These are phyloP conservation scores for Geranomyces michiganensis DNA, from an alignment of 192 early-diverging fungal species.

Conservation along the genomic window DNA sequence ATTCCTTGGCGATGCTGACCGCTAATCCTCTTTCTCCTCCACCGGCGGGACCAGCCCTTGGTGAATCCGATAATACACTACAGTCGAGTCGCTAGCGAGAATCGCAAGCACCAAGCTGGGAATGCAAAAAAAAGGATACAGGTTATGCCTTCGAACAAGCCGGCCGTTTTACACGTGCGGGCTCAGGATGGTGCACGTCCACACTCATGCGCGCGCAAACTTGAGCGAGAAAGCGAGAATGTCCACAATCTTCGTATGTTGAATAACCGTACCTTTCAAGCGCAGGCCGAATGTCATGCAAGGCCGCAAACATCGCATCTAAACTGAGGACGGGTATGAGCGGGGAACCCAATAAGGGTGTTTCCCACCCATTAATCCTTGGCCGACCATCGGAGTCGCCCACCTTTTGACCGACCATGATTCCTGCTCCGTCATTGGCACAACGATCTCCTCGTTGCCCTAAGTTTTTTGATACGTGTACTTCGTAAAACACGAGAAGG, in stretches of 20 bases:
- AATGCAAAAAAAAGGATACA: no score
- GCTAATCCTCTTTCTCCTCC: slow-evolving; percentile 12
- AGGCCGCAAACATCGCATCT: not conserved
- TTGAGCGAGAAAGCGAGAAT: no score
- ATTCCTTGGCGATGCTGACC: no score
- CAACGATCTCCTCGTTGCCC: slow-evolving; percentile 9
- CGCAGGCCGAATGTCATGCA: no score
- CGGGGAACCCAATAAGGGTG: no score
- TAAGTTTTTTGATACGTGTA: not conserved
- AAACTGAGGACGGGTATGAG: no score
- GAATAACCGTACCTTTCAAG: not conserved
- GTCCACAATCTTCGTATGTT: not conserved
- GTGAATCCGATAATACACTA: slow-evolving; percentile 34
- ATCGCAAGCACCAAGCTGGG: slow-evolving; percentile 25
- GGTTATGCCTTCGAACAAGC: no score
- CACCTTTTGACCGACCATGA: slow-evolving; percentile 26
- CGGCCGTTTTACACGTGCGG: no score
- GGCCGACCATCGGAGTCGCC: not conserved
- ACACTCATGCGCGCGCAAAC: no score
- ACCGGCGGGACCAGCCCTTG: slow-evolving; percentile 34
- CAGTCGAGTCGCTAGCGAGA: slow-evolving; percentile 26
- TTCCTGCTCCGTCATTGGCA: slow-evolving; percentile 25
- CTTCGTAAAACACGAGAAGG: not conserved
- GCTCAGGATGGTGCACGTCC: no score
- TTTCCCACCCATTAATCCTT: no score